Evolutionary conservation across 2,329 filamentous ascomycete species (phyloP), one percentile per base, ranked within the genome.

Genomic region (Fusarium nisikadoi): DNA sequence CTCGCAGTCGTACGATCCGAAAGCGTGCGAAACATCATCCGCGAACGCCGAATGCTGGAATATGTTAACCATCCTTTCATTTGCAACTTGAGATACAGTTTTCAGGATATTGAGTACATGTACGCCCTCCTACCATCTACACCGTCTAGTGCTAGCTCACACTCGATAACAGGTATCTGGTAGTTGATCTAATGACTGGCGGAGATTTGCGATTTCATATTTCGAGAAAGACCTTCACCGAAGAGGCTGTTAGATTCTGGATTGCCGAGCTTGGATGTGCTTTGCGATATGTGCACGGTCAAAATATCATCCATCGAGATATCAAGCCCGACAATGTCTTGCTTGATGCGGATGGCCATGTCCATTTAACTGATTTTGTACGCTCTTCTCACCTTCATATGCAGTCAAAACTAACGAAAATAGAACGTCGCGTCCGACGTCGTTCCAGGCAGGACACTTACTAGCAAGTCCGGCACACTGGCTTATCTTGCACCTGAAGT

Each of bases 101-200:
- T 99, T 81, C 96, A 99, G 84, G 96, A 99, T 83, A 94, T 98
- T 77, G 96, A 99, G 83, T 99, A 99, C 84, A 92, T 99, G 94
- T 97, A 87, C 79, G 93, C 49, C 38, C 33, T 62, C 36, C 17
- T 46, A n/a, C 16, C 17, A 33, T 36, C 50, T 36, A 50, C 38
- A 33, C 38, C 31, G 20, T 17, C 23, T 42, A 20, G 35, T 31
- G 31, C 31, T 62, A 33, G 66, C 75, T 79, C 35, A 79, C 68
- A 55, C 36, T 58, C 16, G 49, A 33, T 42, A 66, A 63, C 53
- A 92, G 97, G 93, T 97, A 99, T 82, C 91, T 99, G 61, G 95
- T 99, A 58, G 94, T 99, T 71, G 96, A 99, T 84, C 85, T 99
- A 68, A 99, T 99, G 96, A 98, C 92, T 79, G 96, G 96, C 64